Evolutionary conservation across 106 monocot genomes (phyloP), one percentile per base, ranked within the genome.

Genomic region (Platanthera zijinensis): DNA sequence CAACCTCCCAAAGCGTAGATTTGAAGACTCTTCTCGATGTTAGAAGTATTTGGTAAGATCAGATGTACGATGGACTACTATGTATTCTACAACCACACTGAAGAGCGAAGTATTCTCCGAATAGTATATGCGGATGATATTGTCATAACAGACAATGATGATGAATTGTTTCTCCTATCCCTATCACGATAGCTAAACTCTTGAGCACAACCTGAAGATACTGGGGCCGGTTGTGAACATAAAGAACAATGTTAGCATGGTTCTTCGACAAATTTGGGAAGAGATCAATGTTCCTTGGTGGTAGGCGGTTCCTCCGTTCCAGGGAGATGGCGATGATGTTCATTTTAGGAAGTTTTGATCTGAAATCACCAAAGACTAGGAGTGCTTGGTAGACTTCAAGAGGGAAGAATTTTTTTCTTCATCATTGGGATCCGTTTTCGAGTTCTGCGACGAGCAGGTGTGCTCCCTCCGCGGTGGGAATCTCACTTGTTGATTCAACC

Each of bases 221-320:
- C 52, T 92, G 87, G 1, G 97, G 97, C 28, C 97, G 84, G 78
- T 99, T 99, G 78, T 99, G 94, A 46, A 99, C 94, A 73, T 99
- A 99, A 1, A 99, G 74, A 46, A 94, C 89, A 64, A 99, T 85
- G 71, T 83, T 88, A 14, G 92, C 76, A 73, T 90, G 97, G 76
- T 84, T 85, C 10, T 79, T 80, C 2, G 91, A 76, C n/a, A 94
- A 76, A 13, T 69, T 83, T 0, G 90, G 93, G 74, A 93, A 96
- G 11, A 81, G 74, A 77, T 91, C 84, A 2, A 79, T 48, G 77
- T 96, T 96, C 62, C 83, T 76, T 10, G 96, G 93, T 5, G 93
- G 89, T 22, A 91, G 75, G 10, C 69, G 69, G 52, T 96, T 96
- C 18, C 82, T 81, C 51, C 71, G 79, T 22, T 86, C 89, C 68